Evolutionary conservation across 179 eudicot genomes (phyloP), one percentile per base, ranked within the genome.

Genomic region (Sideroxylon spinosum): DNA sequence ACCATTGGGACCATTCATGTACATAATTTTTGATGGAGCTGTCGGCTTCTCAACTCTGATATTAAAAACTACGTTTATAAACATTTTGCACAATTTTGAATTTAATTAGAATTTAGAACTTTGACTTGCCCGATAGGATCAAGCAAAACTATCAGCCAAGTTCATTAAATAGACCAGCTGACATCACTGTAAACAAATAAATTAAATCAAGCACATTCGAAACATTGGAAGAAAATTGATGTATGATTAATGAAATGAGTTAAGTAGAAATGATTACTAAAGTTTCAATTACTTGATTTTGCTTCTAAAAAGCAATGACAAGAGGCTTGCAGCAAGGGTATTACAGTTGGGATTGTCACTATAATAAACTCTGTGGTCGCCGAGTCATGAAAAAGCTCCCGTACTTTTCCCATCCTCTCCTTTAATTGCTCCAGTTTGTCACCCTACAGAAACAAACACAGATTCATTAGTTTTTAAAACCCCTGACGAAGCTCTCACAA

Each of bases 321-420:
- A 46, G 50, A 62, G 9, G 67, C 26, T 7, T 57, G 20, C 26
- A n/a, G 12, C 7, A 71, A 67, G 44, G 44, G 37, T 11, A 65
- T 65, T 80, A 84, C 86, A 11, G 86, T 84, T 46, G 84, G 84
- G 23, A 81, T 81, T 37, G 84, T 78, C 71, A 84, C 86, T 11
- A 84, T 81, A 16, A 81, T 77, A 29, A 84, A 78, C 71, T 81
- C 86, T 66, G 82, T 81, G 26, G 78, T 62, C 50, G 78, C 74
- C 3, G 84, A 9, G 50, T 84, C 82, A 65, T 67, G 84, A 68
- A 81, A 84, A 48, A 81, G 84, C 55, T 78, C 82, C 78, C 78
- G 22, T 49, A 91, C 97, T 90, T 90, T 87, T 73, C 87, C 82
- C 97, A 93, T 91, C 80, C 95, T 87, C 78, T 93, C 91, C 81